Conservation (phyloP, 371 early-diverging fungal species). For the Syncephalastrum sp. region DNA sequence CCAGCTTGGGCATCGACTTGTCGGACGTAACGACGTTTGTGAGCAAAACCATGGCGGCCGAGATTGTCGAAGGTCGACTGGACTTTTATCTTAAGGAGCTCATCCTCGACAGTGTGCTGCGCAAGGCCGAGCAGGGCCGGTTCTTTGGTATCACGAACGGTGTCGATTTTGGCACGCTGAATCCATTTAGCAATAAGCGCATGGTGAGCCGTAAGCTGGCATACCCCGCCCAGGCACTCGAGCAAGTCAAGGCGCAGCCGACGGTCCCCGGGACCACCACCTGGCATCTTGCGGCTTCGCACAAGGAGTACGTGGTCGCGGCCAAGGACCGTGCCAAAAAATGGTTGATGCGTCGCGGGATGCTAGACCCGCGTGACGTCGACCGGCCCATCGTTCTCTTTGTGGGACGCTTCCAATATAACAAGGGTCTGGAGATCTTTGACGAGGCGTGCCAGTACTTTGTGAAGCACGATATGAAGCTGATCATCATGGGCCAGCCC, state of each 20-base stretch:
- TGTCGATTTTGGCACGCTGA: slow-evolving; percentile 50
- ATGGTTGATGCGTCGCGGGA: slow-evolving; percentile 42
- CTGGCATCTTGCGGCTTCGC: slow-evolving; percentile 28
- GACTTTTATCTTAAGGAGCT: slow-evolving; percentile 65
- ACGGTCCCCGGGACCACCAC: neutral
- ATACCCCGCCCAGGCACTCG: slow-evolving; percentile 45
- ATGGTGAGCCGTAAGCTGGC: slow-evolving; percentile 36
- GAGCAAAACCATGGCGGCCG: slow-evolving; percentile 54
- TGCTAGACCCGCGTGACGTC: slow-evolving; percentile 45
- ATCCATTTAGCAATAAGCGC: slow-evolving; percentile 54
- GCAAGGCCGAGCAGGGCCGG: slow-evolving; percentile 46
- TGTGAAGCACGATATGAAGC: slow-evolving; percentile 45
- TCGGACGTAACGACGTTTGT: slow-evolving; percentile 60
- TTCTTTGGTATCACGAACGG: slow-evolving; percentile 65
- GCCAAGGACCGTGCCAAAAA: slow-evolving; percentile 57
- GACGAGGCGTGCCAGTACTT: slow-evolving; percentile 41
- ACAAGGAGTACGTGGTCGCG: slow-evolving; percentile 35
- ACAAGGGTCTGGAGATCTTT: slow-evolving; percentile 51
- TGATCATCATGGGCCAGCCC: slow-evolving; percentile 58
- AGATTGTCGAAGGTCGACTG: slow-evolving; percentile 57
- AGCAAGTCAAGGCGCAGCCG: slow-evolving; percentile 11
- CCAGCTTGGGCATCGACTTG: slow-evolving; percentile 55
- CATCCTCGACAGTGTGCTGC: slow-evolving; percentile 54
- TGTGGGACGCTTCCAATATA: slow-evolving; percentile 54
- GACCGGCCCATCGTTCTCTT: slow-evolving; percentile 56